Evolutionary conservation across 768 basidiomycete species (phyloP).

Genomic region (Naematelia aurantialba): DNA sequence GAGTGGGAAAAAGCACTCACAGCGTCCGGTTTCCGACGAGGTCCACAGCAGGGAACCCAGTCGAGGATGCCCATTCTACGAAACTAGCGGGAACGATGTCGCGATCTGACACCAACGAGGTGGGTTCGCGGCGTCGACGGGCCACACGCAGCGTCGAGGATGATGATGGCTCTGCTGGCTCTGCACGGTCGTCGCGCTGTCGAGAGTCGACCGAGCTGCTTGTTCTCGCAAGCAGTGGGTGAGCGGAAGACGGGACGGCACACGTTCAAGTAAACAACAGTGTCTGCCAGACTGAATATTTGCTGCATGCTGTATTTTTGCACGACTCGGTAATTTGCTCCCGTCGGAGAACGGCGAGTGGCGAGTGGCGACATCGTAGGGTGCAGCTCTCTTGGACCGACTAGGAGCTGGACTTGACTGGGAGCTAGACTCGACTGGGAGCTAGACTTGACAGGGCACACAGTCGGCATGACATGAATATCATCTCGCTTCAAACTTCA

Average conservation of each 20-base stretch:
- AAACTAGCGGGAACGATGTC: no score
- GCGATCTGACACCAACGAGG: no score
- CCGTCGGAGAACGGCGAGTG: neutral
- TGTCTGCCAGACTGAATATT: no score
- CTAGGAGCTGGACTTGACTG: no score
- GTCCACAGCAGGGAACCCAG: conserved; percentile 11
- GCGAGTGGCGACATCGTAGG: neutral
- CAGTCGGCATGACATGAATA: no score
- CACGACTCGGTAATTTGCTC: neutral
- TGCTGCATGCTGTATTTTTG: neutral
- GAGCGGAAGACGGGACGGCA: neutral
- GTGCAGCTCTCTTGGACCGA: no score
- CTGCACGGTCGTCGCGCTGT: neutral
- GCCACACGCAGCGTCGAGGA: no score
- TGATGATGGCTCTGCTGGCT: neutral
- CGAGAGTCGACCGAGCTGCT: neutral
- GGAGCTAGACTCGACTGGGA: no score
- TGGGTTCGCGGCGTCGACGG: no score
- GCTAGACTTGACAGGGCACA: no score
- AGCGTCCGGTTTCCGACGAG: conserved; percentile 2
- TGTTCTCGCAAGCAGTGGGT: neutral
- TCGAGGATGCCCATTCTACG: conserved; percentile 6
- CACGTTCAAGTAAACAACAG: no score
- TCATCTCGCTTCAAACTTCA: no score
- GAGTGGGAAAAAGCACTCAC: neutral